Percentiles rank a stretch among this genome's conserved stretches.
Evolutionary conservation across 257 asterid species (phyloP).

Genomic region (Solanum gandarillasii): DNA sequence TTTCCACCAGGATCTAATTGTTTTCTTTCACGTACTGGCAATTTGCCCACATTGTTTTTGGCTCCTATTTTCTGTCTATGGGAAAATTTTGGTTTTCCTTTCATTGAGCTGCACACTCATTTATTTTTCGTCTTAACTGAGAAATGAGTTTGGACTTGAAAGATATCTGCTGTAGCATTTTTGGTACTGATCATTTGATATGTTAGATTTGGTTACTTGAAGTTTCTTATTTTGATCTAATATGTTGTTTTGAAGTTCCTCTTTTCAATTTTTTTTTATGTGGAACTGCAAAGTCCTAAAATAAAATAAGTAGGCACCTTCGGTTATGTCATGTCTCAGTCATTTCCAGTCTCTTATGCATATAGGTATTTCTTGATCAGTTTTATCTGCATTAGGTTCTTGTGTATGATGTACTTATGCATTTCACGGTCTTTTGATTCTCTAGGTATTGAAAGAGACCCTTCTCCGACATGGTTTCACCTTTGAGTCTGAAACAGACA

Average conservation of each 20-base stretch:
- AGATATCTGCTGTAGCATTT: background rate
- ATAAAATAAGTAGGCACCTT: background rate
- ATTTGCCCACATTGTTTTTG: background rate
- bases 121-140: background rate
- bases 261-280: background rate
- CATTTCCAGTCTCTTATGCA: background rate
- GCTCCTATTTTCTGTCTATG: background rate
- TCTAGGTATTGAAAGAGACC: slow-evolving; percentile 80
- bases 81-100: background rate
- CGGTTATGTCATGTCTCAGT: background rate
- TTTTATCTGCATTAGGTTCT: background rate
- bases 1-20: background rate
- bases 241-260: background rate
- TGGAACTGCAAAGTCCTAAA: background rate
- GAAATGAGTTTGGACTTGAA: background rate
- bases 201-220: background rate
- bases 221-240: background rate
- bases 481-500: slow-evolving; percentile 93
- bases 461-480: slow-evolving; percentile 88
- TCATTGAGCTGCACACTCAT: background rate
- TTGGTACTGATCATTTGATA: background rate
- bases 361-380: background rate
- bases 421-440: background rate
- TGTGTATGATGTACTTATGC: background rate
- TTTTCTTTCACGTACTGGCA: background rate